Conservation (phyloP, 352 stramenopile genomes). For the Pythium sukuiense region DNA sequence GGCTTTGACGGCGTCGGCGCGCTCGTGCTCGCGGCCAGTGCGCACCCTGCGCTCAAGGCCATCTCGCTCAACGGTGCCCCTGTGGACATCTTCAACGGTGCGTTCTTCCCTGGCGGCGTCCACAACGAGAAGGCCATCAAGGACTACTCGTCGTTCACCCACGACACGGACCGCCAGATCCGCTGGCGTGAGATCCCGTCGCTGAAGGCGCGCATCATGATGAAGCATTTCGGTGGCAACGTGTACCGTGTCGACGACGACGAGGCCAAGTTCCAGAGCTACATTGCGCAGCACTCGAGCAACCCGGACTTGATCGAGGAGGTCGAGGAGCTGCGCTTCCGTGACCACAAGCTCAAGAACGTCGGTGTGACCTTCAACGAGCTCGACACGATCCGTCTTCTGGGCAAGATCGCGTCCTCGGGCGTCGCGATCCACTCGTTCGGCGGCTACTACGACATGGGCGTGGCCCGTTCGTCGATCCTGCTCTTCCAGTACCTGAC, state of each 20-base stretch:
- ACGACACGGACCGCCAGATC: constrained; percentile 74
- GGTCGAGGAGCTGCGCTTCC: constrained; percentile 53
- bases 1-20: constrained; percentile 71
- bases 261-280: constrained; percentile 57
- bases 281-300: constrained; percentile 60
- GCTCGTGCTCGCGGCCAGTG: constrained; percentile 56
- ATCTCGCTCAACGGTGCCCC: constrained; percentile 70
- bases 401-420: constrained; percentile 63
- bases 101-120: constrained; percentile 76
- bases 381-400: constrained; percentile 52
- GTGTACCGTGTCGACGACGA: constrained; percentile 82
- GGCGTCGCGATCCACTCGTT: constrained; percentile 70
- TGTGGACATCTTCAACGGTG: constrained; percentile 64
- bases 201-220: constrained; percentile 79
- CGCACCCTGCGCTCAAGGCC: constrained; percentile 70
- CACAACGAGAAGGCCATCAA: constrained; percentile 70
- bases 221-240: constrained; percentile 82
- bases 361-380: constrained; percentile 44
- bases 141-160: constrained; percentile 69
- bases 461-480: constrained; percentile 66
- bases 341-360: constrained; percentile 59
- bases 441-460: constrained; percentile 82
- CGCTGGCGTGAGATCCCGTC: constrained; percentile 73
- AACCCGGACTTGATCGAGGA: constrained; percentile 62
- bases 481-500: constrained; percentile 80